Percentiles rank a stretch among this genome's conserved stretches.
These are phyloP conservation scores for Ascochyta koolunga DNA, from an alignment of 2,329 filamentous ascomycete genomes.

Conservation along the genomic window DNA sequence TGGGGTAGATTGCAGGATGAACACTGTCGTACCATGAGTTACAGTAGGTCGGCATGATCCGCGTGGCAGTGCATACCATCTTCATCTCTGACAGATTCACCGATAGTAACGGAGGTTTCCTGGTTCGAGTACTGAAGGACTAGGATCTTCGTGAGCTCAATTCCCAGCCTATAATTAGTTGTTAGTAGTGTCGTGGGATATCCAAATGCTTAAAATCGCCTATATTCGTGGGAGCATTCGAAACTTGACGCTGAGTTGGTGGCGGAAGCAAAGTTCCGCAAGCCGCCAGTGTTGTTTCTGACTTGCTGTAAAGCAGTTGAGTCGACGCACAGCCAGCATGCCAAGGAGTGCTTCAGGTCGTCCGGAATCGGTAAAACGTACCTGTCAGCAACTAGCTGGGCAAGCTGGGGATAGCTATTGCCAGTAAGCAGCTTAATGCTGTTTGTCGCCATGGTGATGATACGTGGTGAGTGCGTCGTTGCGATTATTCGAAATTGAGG, in stretches of 20 bases:
- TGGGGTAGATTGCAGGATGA: conserved; percentile 93
- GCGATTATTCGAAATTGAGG: conserved; percentile 8
- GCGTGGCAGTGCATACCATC: conserved; percentile 65
- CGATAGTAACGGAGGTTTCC: conserved; percentile 89
- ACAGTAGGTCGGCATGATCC: conserved; percentile 8
- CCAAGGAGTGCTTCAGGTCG: conserved; percentile 14
- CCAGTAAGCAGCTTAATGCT: conserved; percentile 77
- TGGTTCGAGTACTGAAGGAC: conserved; percentile 86
- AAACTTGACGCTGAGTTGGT: neutral
- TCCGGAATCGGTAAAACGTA: conserved; percentile 46
- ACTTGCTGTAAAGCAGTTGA: neutral
- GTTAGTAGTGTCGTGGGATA: conserved; percentile 23
- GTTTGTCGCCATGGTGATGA: conserved; percentile 67
- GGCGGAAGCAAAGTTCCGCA: neutral
- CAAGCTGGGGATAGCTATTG: conserved; percentile 75
- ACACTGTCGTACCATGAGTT: conserved; percentile 63
- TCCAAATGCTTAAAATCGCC: conserved; percentile 62
- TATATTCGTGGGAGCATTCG: conserved; percentile 66
- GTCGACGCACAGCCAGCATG: conserved; percentile 6
- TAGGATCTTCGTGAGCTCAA: conserved; percentile 79
- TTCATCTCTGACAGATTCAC: conserved; percentile 94
- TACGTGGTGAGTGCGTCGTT: conserved; percentile 22
- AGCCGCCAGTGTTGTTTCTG: neutral
- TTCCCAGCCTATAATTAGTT: conserved; percentile 65
- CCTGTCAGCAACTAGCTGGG: conserved; percentile 71